Conservation (phyloP, 371 early-diverging fungal genomes). For the Sporodiniella umbellata region DNA sequence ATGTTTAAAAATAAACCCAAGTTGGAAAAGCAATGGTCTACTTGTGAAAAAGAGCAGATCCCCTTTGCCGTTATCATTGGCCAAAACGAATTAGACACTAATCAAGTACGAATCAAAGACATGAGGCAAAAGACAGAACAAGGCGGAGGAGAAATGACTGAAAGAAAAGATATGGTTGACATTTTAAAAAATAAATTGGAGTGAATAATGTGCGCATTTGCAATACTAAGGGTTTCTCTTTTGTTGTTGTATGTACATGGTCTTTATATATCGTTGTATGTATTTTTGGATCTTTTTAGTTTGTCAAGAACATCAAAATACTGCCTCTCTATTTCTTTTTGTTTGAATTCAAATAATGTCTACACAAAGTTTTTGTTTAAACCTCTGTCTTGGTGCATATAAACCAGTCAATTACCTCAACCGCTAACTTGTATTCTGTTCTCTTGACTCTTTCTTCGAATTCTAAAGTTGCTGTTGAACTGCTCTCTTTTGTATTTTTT, state of each 20-base stretch:
- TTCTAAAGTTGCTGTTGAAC: neutral
- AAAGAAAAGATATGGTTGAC: constrained; percentile 60
- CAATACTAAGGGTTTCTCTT: too few relatives aligned
- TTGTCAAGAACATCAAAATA: neutral
- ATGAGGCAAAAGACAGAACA: constrained; percentile 66
- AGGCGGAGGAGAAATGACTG: constrained; percentile 52
- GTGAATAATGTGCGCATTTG: too few relatives aligned
- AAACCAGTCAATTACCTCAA: neutral
- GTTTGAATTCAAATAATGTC: neutral
- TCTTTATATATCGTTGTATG: neutral
- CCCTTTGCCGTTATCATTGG: constrained; percentile 91
- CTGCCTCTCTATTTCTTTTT: neutral
- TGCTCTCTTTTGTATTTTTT: too few relatives aligned
- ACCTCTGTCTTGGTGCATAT: neutral
- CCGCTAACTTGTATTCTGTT: neutral
- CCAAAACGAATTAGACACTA: constrained; percentile 71
- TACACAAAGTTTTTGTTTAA: neutral
- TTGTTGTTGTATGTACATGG: too few relatives aligned
- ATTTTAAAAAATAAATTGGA: constrained; percentile 44
- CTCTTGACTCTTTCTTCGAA: neutral
- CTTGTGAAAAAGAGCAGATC: constrained; percentile 81
- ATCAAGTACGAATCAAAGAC: constrained; percentile 82
- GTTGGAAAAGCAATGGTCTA: constrained; percentile 75
- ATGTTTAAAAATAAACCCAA: constrained; percentile 90
- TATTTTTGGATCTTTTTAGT: neutral